Evolutionary conservation across 2,329 filamentous ascomycete species (phyloP).

Genomic region (Myriosclerotinia curreyana): DNA sequence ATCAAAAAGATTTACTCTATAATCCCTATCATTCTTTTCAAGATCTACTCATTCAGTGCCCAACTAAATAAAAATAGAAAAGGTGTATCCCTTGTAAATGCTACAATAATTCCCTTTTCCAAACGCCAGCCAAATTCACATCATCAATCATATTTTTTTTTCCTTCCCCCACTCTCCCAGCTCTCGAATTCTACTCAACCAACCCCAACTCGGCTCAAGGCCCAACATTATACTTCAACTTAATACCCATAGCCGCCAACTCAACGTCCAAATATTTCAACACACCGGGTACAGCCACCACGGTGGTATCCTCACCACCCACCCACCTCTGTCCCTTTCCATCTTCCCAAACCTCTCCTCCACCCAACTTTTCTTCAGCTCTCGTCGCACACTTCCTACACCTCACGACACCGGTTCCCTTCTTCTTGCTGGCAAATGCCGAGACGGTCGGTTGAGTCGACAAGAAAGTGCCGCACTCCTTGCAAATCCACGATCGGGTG

Average conservation of each 20-base stretch:
- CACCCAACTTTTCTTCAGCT: slow-evolving; percentile 43
- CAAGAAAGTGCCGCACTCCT: slow-evolving; percentile 84
- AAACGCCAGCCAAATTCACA: slow-evolving; percentile 25
- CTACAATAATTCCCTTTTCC: slow-evolving; percentile 21
- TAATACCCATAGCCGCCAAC: slow-evolving; percentile 91
- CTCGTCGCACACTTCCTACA: slow-evolving; percentile 70
- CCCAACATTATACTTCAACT: slow-evolving; percentile 83
- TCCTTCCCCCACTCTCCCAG: neutral
- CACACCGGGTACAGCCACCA: slow-evolving; percentile 90
- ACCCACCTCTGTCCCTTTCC: slow-evolving; percentile 79
- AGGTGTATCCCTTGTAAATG: slow-evolving; percentile 28
- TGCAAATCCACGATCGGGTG: slow-evolving; percentile 83
- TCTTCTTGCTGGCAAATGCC: slow-evolving; percentile 61
- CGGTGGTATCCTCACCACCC: slow-evolving; percentile 85
- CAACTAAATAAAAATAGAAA: slow-evolving; percentile 2
- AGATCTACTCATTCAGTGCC: slow-evolving; percentile 1
- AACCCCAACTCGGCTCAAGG: slow-evolving; percentile 25
- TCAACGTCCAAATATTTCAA: slow-evolving; percentile 93
- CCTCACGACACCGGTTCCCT: slow-evolving; percentile 66
- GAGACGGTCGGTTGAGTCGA: slow-evolving; percentile 78
- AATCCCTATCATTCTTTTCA: neutral
- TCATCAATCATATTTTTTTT: slow-evolving; percentile 13
- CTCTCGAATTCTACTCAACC: neutral
- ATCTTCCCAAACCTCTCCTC: slow-evolving; percentile 88
- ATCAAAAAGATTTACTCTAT: neutral